Base-by-base conservation (phyloP, 2,329 filamentous ascomycete species). In the Penicillium hesseltinei region DNA sequence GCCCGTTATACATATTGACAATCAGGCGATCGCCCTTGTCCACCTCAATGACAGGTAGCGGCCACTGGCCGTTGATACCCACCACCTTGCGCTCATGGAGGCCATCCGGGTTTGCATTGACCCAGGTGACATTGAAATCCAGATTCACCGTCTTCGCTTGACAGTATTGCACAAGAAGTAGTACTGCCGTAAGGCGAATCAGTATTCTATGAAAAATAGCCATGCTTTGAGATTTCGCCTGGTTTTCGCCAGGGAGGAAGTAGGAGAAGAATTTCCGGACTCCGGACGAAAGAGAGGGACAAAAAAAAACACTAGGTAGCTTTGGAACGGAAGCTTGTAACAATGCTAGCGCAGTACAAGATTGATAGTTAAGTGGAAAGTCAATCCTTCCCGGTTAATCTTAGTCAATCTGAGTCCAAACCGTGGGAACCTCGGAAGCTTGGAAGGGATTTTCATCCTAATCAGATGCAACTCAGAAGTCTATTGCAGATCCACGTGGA, bases 31-130 rank as follows among this genome's bases (percentile, higher is more conserved):
- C 90, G 21, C 88, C 89, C 62, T 89, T 85, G 62, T 89, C 90
- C 60, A 86, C 84, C 62, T 90, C 84, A 45, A 94, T 84, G 44
- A 89, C 73, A 6, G 90, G 90, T 0, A 90, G 82, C 0, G 90
- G 90, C 73, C 89, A 92, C 68, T 88, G 79, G 36, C 86, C 85
- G 68, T 93, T 91, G 74, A 91, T 89, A 38, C 87, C 83, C 51
- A 91, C 82, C 78, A 88, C 71, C 21, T 78, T 75, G n/a, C 82
- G 76, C 27, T 75, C 76, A 23, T 68, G 62, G 57, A 78, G 67
- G n/a, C 79, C 81, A 70, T 84, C 82, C 10, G 83, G 83, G 61
- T 83, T 83, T 17, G 80, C 80, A 45, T 70, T 77, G 5, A 82
- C 77, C 82, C 83, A 85, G 15, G 74, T 78, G 61, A 84, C 73